Evolutionary conservation across 148 eudicot genomes (phyloP).

Genomic region (Cornus suecica): DNA sequence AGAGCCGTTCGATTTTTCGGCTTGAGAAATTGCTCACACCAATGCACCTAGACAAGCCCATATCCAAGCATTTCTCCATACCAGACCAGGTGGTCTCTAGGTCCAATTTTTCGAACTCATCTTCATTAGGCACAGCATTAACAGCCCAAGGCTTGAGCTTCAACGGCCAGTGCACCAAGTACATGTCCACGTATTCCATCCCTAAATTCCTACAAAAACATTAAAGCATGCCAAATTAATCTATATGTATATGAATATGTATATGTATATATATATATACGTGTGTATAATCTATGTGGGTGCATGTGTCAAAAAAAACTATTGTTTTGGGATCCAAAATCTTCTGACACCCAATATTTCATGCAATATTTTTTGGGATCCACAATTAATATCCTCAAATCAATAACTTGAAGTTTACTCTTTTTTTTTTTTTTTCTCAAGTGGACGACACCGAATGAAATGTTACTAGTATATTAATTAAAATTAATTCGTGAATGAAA

Average conservation of each 20-base stretch:
- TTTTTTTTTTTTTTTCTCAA: background rate
- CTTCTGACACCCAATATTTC: background rate
- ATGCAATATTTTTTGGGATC: background rate
- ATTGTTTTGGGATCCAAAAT: background rate
- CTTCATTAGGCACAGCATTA: conserved; percentile 48
- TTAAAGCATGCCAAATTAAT: background rate
- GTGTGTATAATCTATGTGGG: no score
- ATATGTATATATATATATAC: background rate
- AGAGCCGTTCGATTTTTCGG: conserved; percentile 37
- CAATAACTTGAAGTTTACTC: no score
- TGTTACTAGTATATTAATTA: no score
- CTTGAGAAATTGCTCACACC: conserved; percentile 67
- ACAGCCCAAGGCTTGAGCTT: conserved; percentile 45
- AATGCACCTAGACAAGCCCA: conserved; percentile 55
- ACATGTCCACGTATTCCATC: conserved; percentile 63
- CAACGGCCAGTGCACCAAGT: conserved; percentile 67
- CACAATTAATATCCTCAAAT: background rate
- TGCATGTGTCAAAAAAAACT: no score
- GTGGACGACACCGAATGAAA: no score
- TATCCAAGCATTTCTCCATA: conserved; percentile 52
- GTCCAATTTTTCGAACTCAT: conserved; percentile 48
- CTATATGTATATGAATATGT: background rate
- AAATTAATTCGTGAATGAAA: background rate
- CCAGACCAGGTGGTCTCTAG: conserved; percentile 53
- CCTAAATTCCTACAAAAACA: conserved; percentile 38